Conservation (phyloP, 78 protist species). For the Dictyostelium capitatum region DNA sequence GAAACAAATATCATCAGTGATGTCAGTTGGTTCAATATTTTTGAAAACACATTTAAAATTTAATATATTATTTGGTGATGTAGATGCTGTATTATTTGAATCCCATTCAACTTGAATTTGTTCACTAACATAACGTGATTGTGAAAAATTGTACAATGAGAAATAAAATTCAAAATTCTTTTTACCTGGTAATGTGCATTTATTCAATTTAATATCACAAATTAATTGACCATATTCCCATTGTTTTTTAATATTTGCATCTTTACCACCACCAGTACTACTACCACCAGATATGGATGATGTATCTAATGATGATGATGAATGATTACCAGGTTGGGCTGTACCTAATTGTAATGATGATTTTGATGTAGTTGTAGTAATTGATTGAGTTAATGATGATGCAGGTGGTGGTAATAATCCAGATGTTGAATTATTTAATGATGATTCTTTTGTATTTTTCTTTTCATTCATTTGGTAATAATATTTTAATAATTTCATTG, state of each 20-base stretch:
- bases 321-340: not conserved
- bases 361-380: not conserved
- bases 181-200: conserved; percentile 36
- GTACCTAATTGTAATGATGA: conserved; percentile 12
- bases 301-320: not conserved
- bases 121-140: conserved; percentile 41
- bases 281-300: not conserved
- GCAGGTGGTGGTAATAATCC: not conserved
- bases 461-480: conserved; percentile 17
- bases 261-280: not conserved
- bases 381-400: not conserved
- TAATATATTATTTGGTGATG: not conserved
- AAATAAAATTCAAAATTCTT: conserved; percentile 65
- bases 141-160: conserved; percentile 37
- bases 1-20: conserved; percentile 54
- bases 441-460: conserved; percentile 7
- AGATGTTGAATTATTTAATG: not conserved
- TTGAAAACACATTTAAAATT: conserved; percentile 42
- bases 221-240: conserved; percentile 75
- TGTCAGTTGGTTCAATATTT: conserved; percentile 60
- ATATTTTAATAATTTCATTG: conserved; percentile 25
- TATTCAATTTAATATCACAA: conserved; percentile 34
- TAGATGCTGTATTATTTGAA: not conserved
- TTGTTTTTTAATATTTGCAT: not conserved
- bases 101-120: conserved; percentile 26